Evolutionary conservation across 805 yeast genomes (phyloP).

Genomic region (Candida qinlingensis): DNA sequence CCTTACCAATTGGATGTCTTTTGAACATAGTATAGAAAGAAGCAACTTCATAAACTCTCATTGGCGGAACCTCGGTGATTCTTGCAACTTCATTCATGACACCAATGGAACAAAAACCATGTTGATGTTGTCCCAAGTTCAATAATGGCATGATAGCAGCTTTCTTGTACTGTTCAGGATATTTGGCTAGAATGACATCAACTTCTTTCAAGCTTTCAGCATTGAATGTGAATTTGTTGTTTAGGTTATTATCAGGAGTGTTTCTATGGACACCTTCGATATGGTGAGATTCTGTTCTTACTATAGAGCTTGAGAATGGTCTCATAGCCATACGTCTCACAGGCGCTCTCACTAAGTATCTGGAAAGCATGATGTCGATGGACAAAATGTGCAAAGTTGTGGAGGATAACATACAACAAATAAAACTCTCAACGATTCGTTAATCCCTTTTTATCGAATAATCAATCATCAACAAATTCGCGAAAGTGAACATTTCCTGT

Average conservation of each 20-base stretch:
- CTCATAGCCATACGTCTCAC: not conserved
- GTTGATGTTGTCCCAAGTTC: conserved; percentile 83
- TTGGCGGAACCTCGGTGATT: conserved; percentile 82
- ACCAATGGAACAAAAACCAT: conserved; percentile 78
- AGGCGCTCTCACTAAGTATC: not conserved
- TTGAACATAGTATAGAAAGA: conserved; percentile 90
- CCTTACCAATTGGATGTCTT: conserved; percentile 81
- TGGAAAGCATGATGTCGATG: not conserved
- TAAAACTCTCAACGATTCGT: too few relatives aligned
- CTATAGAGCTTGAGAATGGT: not conserved
- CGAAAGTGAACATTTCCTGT: too few relatives aligned
- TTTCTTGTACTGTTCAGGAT: conserved; percentile 83
- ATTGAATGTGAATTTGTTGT: conserved; percentile 67
- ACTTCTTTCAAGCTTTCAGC: conserved; percentile 63
- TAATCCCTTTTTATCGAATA: too few relatives aligned
- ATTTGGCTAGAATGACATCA: conserved; percentile 67
- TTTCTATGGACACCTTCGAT: conserved; percentile 59
- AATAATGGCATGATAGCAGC: conserved; percentile 85
- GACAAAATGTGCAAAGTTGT: not conserved
- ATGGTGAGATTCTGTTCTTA: conserved; percentile 12
- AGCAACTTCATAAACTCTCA: conserved; percentile 92
- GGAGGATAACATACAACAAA: too few relatives aligned
- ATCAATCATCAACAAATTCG: too few relatives aligned
- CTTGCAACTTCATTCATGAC: conserved; percentile 90
- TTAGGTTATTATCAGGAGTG: conserved; percentile 58